A percentile compares a stretch with the other conserved stretches of the same genome.
phyloP scores from a whole-genome alignment of 106 monocot species.

The Dendrobium officinale region DNA sequence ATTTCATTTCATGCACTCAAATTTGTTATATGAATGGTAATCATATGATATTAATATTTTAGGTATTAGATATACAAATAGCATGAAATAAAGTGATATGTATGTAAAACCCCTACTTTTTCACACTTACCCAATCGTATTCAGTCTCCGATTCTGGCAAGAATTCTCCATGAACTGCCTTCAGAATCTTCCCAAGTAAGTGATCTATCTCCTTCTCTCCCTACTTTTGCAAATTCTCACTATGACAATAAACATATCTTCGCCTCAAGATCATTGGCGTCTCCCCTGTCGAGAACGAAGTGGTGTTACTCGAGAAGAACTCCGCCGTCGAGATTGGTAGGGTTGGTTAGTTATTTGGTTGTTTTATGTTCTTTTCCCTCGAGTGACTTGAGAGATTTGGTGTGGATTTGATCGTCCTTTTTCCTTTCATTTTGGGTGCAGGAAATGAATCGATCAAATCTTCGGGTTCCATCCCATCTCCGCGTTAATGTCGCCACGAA shows the following conservation, averaged over 20 bases:
- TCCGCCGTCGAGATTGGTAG: slow-evolving; percentile 4
- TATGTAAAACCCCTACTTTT: too few relatives aligned
- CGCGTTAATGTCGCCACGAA: slow-evolving; percentile 15
- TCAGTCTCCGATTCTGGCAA: background rate
- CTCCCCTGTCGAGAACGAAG: background rate
- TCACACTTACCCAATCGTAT: background rate
- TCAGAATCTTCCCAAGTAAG: slow-evolving; percentile 26
- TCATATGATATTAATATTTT: too few relatives aligned
- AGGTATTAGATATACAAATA: too few relatives aligned
- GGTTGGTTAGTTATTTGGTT: background rate
- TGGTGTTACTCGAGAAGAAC: slow-evolving; percentile 13
- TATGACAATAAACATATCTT: background rate
- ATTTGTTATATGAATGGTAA: too few relatives aligned
- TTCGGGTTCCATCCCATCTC: slow-evolving; percentile 7
- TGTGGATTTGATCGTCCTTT: background rate
- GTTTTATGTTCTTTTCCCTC: background rate
- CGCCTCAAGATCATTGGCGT: slow-evolving; percentile 22
- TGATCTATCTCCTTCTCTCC: background rate
- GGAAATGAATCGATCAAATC: slow-evolving; percentile 31
- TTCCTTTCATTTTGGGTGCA: slow-evolving; percentile 11
- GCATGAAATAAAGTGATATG: too few relatives aligned
- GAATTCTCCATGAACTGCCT: slow-evolving; percentile 28
- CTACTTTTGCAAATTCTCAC: background rate
- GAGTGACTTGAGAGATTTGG: background rate
- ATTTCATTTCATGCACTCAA: too few relatives aligned